Evolutionary conservation across 176 grass and related monocot species (phyloP), one percentile per base, ranked within the genome.

Genomic region (Aechmea fasciata): DNA sequence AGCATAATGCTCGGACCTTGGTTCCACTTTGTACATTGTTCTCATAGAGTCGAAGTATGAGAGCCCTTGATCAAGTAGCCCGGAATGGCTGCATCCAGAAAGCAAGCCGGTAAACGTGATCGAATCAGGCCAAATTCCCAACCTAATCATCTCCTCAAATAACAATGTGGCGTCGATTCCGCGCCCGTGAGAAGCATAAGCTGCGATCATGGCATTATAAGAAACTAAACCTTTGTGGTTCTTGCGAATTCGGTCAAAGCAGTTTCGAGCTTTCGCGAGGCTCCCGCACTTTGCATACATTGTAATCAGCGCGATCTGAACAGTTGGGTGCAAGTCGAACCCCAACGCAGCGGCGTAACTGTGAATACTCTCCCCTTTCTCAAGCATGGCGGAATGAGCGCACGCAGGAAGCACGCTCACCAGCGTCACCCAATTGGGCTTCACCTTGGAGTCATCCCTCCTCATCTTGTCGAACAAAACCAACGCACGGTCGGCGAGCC

Each of bases 231-330:
- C 65, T 9, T 49, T 77, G 6, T 77, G 51, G 8, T 11, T 62
- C 18, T 69, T 3, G 2, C 25, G 10, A 24, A 69, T 77, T 17
- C 11, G 29, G 17, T 77, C 64, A 23, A 77, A 77, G 50, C 47
- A 67, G 3, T 50, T 10, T 18, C 51, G 74, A 4, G 65, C 65
- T 69, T 61, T 77, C 17, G 47, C 11, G 5, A 77, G 74, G 65
- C 66, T 68, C 11, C 74, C 74, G 25, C 74, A 77, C 65, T 69
- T 77, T 7, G 65, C 65, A 33, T 77, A 77, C 74, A 77, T 77
- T 1, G 64, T 65, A 4, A 77, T 7, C 1, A 77, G 52, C 3
- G 65, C 74, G 50, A 77, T 61, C 75, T 50, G 65, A 65, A 77
- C 75, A 67, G 50, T 61, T 9, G 74, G 65, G 11, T 77, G 74